Conservation (phyloP, 805 yeast species). For the Hanseniaspora jakobsenii region DNA sequence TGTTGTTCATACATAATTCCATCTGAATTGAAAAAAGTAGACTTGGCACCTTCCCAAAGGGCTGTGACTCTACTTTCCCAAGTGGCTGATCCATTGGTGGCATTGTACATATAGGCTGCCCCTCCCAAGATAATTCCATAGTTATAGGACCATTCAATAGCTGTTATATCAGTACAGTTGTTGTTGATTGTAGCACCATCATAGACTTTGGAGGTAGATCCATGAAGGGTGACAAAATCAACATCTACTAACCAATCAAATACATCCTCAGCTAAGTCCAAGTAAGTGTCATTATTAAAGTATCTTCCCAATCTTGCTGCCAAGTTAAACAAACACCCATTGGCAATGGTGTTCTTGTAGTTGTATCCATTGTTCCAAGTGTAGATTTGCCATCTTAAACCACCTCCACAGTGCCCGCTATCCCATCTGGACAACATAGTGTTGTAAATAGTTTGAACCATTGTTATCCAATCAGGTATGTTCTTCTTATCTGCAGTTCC, state of each 20-base stretch:
- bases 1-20: slow-evolving; percentile 49
- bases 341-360: slow-evolving; percentile 84
- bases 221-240: slow-evolving; percentile 34
- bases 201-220: slow-evolving; percentile 33
- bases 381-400: slow-evolving; percentile 92
- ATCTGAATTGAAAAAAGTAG: slow-evolving; percentile 37
- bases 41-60: slow-evolving; percentile 36
- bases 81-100: slow-evolving; percentile 41
- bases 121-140: slow-evolving; percentile 67
- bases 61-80: slow-evolving; percentile 41
- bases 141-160: slow-evolving; percentile 71
- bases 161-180: slow-evolving; percentile 49
- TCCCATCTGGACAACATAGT: slow-evolving; percentile 92
- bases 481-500: slow-evolving; percentile 24
- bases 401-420: slow-evolving; percentile 59
- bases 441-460: slow-evolving; percentile 83
- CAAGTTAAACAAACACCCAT: slow-evolving; percentile 76
- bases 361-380: slow-evolving; percentile 89
- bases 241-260: slow-evolving; percentile 69
- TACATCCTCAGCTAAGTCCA: slow-evolving; percentile 58
- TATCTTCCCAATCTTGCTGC: slow-evolving; percentile 80
- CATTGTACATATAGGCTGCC: slow-evolving; percentile 57
- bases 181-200: slow-evolving; percentile 51
- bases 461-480: slow-evolving; percentile 60
- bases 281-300: slow-evolving; percentile 61